A percentile compares a stretch with the other conserved stretches of the same genome.
phyloP scores from a whole-genome alignment of 2,329 filamentous ascomycete genomes.

The Botryotinia calthae region DNA sequence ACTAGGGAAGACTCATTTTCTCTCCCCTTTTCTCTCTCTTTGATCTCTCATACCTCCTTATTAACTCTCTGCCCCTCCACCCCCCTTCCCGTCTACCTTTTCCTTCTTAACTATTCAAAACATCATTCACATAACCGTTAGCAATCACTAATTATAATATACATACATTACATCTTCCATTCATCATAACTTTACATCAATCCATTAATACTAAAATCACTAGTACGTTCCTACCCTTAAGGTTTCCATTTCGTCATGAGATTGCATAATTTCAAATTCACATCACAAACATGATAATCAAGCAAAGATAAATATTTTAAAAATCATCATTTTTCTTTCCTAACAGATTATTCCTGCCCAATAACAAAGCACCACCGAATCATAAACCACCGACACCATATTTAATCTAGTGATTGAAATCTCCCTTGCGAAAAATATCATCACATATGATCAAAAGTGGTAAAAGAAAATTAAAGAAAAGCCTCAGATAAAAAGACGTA shows the following conservation, averaged over 20 bases:
- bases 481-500: not conserved
- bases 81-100: no score
- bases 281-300: not conserved
- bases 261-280: not conserved
- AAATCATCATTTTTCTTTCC: conserved; percentile 11
- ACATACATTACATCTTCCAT: not conserved
- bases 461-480: not conserved
- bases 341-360: conserved; percentile 1
- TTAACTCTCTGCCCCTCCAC: no score
- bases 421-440: not conserved
- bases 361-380: conserved; percentile 8
- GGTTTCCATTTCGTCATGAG: not conserved
- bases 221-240: not conserved
- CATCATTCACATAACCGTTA: not conserved
- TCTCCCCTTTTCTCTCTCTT: no score
- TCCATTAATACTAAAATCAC: no score
- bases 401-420: not conserved
- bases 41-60: no score
- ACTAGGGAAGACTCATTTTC: no score
- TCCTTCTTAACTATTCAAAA: not conserved
- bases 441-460: conserved; percentile 12
- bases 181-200: not conserved
- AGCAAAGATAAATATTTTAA: not conserved
- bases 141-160: not conserved
- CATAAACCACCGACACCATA: not conserved